These are phyloP conservation scores for Cryphonectria carpinicola DNA, from an alignment of 2,329 filamentous ascomycete genomes.

Conservation along the genomic window DNA sequence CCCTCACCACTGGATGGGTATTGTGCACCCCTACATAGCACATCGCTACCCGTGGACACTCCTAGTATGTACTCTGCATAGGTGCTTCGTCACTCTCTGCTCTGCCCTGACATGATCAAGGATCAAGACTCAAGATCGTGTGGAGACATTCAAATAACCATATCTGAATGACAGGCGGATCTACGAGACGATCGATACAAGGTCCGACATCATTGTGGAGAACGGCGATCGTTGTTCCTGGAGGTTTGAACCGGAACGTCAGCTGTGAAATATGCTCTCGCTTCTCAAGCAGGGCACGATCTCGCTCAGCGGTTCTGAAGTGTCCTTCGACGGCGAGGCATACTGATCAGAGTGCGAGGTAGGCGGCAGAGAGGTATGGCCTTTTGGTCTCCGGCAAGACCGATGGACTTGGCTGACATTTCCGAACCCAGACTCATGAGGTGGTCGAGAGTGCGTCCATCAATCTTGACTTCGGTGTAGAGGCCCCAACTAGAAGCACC, in stretches of 20 bases:
- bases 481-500: background rate
- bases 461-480: background rate
- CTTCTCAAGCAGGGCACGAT: background rate
- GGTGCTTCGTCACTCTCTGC: background rate
- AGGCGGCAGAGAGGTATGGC: background rate
- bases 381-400: background rate
- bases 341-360: background rate
- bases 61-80: background rate
- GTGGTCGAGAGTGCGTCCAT: background rate
- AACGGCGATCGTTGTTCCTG: background rate
- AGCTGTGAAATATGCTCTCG: background rate
- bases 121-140: background rate
- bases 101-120: background rate
- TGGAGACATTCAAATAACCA: background rate
- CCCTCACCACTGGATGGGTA: background rate
- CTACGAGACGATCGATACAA: background rate
- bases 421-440: background rate
- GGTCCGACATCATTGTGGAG: slow-evolving; percentile 1
- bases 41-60: background rate
- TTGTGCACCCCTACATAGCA: background rate
- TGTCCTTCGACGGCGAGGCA: background rate
- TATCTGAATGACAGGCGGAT: background rate
- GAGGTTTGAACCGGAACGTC: background rate
- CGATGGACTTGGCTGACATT: background rate
- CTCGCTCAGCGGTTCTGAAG: background rate